phyloP scores from a whole-genome alignment of 2,329 filamentous ascomycete genomes.

The Cordyceps cicadae region DNA sequence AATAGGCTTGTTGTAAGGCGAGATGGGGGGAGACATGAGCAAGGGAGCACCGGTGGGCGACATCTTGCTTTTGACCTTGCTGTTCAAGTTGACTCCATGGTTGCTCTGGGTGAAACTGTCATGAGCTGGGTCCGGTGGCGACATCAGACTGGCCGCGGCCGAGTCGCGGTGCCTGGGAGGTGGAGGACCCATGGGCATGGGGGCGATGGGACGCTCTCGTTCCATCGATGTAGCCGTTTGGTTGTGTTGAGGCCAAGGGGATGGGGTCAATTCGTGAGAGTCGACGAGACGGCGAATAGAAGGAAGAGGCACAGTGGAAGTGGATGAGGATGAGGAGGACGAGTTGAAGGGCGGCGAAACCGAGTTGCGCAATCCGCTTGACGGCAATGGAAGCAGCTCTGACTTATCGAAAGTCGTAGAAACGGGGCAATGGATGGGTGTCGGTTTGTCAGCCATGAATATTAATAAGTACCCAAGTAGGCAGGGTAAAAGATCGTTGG shows the following conservation, averaged over 20 bases:
- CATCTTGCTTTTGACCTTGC: slow-evolving; percentile 20
- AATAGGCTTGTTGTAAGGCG: slow-evolving; percentile 35
- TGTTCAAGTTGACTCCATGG: neutral
- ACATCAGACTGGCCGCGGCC: slow-evolving; percentile 48
- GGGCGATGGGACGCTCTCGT: slow-evolving; percentile 21
- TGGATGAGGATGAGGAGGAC: slow-evolving; percentile 10
- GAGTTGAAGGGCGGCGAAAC: slow-evolving; percentile 5
- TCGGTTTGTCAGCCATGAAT: slow-evolving; percentile 11
- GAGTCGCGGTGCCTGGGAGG: slow-evolving; percentile 28
- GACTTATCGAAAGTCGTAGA: slow-evolving; percentile 11
- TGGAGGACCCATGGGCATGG: slow-evolving; percentile 22
- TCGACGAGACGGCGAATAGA: slow-evolving; percentile 12
- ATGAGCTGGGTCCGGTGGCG: slow-evolving; percentile 48
- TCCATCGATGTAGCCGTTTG: slow-evolving; percentile 8
- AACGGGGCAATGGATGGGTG: neutral
- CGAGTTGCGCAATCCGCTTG: neutral
- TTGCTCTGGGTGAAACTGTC: slow-evolving; percentile 40
- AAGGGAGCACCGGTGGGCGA: slow-evolving; percentile 26
- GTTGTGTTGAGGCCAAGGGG: neutral
- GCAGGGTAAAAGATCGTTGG: neutral
- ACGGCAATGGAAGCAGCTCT: neutral
- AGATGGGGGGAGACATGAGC: slow-evolving; percentile 51
- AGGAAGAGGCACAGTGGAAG: slow-evolving; percentile 3
- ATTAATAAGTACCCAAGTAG: neutral
- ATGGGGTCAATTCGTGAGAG: neutral